Evolutionary conservation across 371 early-diverging fungal species (phyloP).

Genomic region (Phascolomyces articulosus): DNA sequence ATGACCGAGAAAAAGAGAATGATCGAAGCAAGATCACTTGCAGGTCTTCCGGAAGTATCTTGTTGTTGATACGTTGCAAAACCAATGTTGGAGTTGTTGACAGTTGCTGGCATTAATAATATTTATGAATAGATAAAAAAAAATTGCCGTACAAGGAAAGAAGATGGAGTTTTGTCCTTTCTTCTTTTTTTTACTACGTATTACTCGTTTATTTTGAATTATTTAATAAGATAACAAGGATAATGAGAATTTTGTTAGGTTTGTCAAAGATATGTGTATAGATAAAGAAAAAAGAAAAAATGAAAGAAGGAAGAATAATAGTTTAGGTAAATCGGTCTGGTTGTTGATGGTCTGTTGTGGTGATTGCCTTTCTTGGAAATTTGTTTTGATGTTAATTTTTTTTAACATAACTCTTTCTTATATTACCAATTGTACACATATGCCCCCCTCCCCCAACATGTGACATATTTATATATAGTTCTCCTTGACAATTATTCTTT

Average conservation of each 20-base stretch:
- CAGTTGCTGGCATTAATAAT: neutral
- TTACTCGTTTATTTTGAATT: too few relatives aligned
- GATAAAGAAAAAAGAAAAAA: neutral
- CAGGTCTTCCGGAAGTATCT: conserved; percentile 20
- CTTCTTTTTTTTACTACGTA: too few relatives aligned
- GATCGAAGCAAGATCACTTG: conserved; percentile 44
- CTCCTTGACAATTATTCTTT: too few relatives aligned
- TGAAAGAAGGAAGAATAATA: neutral
- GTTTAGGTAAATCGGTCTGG: conserved; percentile 5
- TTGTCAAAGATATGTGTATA: too few relatives aligned
- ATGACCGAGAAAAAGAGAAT: conserved; percentile 48
- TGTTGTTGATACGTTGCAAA: conserved; percentile 54
- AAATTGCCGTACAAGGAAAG: neutral
- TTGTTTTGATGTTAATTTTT: too few relatives aligned
- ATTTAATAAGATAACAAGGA: too few relatives aligned
- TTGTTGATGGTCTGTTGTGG: neutral
- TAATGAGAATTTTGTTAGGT: too few relatives aligned
- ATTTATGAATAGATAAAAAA: neutral
- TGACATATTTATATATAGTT: too few relatives aligned
- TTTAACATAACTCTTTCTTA: too few relatives aligned
- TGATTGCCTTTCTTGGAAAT: conserved; percentile 15
- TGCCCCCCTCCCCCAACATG: too few relatives aligned
- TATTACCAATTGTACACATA: too few relatives aligned
- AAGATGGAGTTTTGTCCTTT: too few relatives aligned
- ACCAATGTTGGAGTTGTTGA: conserved; percentile 30